Percentiles rank a stretch among this genome's conserved stretches.
phyloP scores from a whole-genome alignment of 345 rosid species.

The Lepidium didymum region DNA sequence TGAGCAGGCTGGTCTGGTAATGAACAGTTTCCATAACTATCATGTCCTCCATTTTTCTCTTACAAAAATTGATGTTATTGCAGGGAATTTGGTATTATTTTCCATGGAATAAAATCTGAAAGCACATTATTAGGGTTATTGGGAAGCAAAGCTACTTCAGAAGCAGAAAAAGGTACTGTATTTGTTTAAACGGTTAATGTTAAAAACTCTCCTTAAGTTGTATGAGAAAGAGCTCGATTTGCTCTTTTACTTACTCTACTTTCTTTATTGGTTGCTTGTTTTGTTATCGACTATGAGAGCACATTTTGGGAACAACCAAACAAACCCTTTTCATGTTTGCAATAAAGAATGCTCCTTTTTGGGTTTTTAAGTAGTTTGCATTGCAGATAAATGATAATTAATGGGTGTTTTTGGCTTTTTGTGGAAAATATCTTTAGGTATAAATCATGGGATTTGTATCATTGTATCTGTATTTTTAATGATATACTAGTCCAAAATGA shows the following conservation, averaged over 20 bases:
- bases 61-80: not conserved
- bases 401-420: conserved; percentile 3
- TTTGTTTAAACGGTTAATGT: conserved; percentile 17
- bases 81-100: conserved; percentile 8
- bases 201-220: conserved; percentile 7
- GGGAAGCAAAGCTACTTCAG: conserved; percentile 14
- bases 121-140: not conserved
- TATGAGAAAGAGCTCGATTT: conserved; percentile 2
- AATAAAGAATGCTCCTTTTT: conserved; percentile 24
- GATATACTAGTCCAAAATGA: not conserved
- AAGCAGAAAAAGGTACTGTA: conserved; percentile 18
- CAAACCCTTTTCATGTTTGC: conserved; percentile 24
- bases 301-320: conserved; percentile 26
- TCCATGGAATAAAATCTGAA: conserved; percentile 27
- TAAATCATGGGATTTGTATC: not conserved
- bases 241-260: conserved; percentile 10
- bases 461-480: not conserved
- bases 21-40: not conserved
- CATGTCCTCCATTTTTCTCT: not conserved
- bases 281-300: conserved; percentile 1
- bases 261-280: conserved; percentile 12
- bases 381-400: not conserved
- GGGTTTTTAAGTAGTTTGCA: not conserved
- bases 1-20: not conserved
- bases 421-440: not conserved